Evolutionary conservation across 2,329 filamentous ascomycete genomes (phyloP).

Genomic region (Ophiocordyceps robertsii): DNA sequence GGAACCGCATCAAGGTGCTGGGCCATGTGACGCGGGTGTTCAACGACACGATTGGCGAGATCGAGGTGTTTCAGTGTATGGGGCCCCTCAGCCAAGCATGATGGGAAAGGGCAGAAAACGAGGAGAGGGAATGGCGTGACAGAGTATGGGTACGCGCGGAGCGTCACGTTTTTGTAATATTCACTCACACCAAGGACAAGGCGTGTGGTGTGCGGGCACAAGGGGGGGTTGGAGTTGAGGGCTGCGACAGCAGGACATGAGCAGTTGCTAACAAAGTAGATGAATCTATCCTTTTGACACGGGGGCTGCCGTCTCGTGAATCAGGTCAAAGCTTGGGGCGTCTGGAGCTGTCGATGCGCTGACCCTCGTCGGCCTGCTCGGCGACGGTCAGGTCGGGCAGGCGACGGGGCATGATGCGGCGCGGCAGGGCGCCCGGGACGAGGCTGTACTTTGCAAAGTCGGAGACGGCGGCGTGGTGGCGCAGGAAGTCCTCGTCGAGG

Average conservation of each 20-base stretch:
- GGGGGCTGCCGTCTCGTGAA: not conserved
- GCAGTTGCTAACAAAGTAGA: not conserved
- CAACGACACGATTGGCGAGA: slow-evolving; percentile 60
- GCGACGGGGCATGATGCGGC: slow-evolving; percentile 63
- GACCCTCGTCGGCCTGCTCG: slow-evolving; percentile 72
- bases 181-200: not conserved
- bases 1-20: slow-evolving; percentile 69
- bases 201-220: slow-evolving; percentile 1
- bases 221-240: slow-evolving; percentile 1
- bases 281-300: not conserved
- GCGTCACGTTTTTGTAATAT: not conserved
- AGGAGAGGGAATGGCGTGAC: not conserved
- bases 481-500: slow-evolving; percentile 71
- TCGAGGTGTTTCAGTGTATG: slow-evolving; percentile 39
- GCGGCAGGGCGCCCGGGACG: slow-evolving; percentile 47
- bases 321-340: slow-evolving; percentile 23
- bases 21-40: slow-evolving; percentile 53
- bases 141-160: not conserved
- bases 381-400: slow-evolving; percentile 59
- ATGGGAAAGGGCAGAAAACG: slow-evolving; percentile 4
- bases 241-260: not conserved
- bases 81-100: slow-evolving; percentile 26
- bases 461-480: slow-evolving; percentile 44
- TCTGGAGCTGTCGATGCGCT: slow-evolving; percentile 50
- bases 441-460: slow-evolving; percentile 65